These are phyloP conservation scores for Aegle marmelos DNA, from an alignment of 345 rosid genomes.

Conservation along the genomic window DNA sequence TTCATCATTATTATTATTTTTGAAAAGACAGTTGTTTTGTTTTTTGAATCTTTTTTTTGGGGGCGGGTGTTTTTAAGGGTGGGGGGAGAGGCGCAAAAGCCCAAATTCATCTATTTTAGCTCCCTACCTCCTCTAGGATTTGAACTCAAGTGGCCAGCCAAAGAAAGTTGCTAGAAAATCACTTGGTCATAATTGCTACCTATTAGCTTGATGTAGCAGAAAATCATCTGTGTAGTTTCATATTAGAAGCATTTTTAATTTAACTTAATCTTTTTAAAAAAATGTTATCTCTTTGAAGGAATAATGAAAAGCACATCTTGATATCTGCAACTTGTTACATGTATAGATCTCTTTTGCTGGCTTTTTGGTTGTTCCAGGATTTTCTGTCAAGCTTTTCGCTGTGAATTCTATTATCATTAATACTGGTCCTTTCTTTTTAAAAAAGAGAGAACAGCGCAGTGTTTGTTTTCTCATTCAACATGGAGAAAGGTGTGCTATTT, in stretches of 20 bases:
- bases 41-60: no score
- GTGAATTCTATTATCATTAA: not conserved
- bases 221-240: not conserved
- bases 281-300: not conserved
- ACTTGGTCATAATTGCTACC: no score
- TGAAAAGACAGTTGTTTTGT: no score
- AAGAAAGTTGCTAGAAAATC: no score
- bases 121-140: no score
- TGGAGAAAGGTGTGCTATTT: not conserved
- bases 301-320: not conserved
- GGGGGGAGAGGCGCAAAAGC: no score
- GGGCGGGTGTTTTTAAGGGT: no score
- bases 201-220: slow-evolving; percentile 1
- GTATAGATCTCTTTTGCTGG: not conserved
- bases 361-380: not conserved
- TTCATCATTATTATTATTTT: not conserved
- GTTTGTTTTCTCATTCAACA: not conserved
- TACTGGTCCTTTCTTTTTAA: not conserved
- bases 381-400: not conserved
- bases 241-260: not conserved
- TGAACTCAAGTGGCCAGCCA: no score
- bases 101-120: no score
- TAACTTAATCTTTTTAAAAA: not conserved
- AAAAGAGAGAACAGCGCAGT: not conserved
- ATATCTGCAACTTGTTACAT: not conserved